Percentiles rank a stretch among this genome's conserved stretches.
Conservation (phyloP, 1,139 yeast species). For the Blastobotrys apis region DNA sequence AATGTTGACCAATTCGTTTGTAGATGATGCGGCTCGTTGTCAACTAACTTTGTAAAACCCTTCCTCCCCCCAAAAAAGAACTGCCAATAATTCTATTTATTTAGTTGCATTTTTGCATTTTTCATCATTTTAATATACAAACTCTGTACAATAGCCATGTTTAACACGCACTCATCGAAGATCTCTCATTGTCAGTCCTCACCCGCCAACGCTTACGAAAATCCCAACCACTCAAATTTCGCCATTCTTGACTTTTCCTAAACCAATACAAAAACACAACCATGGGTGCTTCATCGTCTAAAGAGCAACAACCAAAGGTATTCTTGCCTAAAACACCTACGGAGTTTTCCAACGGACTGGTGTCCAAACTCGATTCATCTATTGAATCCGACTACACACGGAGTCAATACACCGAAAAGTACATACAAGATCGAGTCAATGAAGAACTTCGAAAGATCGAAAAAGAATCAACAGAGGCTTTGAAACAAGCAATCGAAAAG, state of each 20-base stretch:
- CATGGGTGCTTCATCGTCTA: constrained; percentile 19
- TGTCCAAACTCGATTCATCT: constrained; percentile 66
- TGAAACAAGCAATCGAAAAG: constrained; percentile 42
- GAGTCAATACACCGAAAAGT: constrained; percentile 71
- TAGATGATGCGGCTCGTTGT: too few relatives aligned
- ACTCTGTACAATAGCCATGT: too few relatives aligned
- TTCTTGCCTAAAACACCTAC: constrained; percentile 62
- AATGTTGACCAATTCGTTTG: not conserved
- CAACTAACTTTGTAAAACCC: too few relatives aligned
- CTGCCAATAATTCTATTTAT: too few relatives aligned
- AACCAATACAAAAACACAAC: not conserved
- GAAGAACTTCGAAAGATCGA: constrained; percentile 62
- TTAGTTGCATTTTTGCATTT: too few relatives aligned
- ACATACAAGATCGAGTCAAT: constrained; percentile 71
- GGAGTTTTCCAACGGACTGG: constrained; percentile 64
- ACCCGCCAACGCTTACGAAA: not conserved
- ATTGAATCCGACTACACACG: constrained; percentile 80
- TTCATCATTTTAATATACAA: too few relatives aligned
- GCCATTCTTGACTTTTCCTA: not conserved
- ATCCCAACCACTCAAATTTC: constrained; percentile 1
- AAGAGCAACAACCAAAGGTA: constrained; percentile 22
- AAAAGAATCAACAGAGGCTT: constrained; percentile 51
- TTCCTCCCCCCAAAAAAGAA: too few relatives aligned
- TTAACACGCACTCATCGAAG: too few relatives aligned
- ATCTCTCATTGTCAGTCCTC: too few relatives aligned